Base-by-base conservation (phyloP, 768 basidiomycete genomes). In the Mycena rosella region DNA sequence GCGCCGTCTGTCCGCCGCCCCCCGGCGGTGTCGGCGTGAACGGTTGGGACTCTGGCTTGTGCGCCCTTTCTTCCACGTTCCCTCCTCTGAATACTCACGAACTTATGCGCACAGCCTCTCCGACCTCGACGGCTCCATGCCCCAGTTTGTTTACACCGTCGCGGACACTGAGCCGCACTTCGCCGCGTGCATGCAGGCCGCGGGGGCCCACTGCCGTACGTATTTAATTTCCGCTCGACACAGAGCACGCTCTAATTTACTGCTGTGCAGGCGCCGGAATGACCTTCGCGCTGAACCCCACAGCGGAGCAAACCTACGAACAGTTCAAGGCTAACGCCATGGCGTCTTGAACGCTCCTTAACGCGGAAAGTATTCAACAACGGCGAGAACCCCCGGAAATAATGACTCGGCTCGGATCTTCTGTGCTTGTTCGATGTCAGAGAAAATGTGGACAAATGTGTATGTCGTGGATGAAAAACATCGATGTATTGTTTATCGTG, bases 171-270 rank as follows among this genome's bases (percentile, higher is more conserved):
- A 40, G 38, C 72, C 72, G 15, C 72, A 73, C 65, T 73, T 69
- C 36, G 67, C 64, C n/a, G 55, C 71, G 11, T 72, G 71, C 65
- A 69, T 62, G 65, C 71, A 69, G 26, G 68, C 64, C 6, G 70
- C 60, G 5, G 72, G 72, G 17, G 70, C 72, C 14, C 72, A 73
- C 58, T 73, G 72, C 72, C 27, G 70, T 69, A 42, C 45, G 72
- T 63, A 51, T 15, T 51, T 38, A 34, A 34, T 7, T 40, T 26
- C 17, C 17, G 11, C 22, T 38, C 38, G 10, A 38, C n/a, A n/a
- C n/a, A n/a, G n/a, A n/a, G n/a, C n/a, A n/a, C n/a, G n/a, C n/a
- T n/a, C n/a, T n/a, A n/a, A n/a, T n/a, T n/a, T 5, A 34, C 32
- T 34, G 32, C 32, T 34, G 11, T 34, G 5, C 32, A 66, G 71